phyloP scores from a whole-genome alignment of 495 filamentous ascomycete genomes.

The Penicillium canescens region DNA sequence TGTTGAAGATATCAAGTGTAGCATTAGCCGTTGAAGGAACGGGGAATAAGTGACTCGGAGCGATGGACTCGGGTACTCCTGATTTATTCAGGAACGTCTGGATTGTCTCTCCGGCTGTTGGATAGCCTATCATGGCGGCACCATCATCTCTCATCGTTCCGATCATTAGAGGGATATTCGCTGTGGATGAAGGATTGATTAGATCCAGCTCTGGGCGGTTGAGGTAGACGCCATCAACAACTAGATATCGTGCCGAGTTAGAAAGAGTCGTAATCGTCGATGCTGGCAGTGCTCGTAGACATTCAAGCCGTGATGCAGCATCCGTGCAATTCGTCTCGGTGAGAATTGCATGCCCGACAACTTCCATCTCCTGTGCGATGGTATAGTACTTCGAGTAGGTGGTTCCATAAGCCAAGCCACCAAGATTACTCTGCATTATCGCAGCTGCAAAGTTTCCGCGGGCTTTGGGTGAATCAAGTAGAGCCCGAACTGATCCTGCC shows the following conservation, averaged over 20 bases:
- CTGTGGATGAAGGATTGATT: conserved; percentile 7
- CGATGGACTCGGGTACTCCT: conserved; percentile 8
- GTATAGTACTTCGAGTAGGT: conserved; percentile 51
- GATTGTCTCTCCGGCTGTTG: conserved; percentile 6
- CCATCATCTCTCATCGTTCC: conserved; percentile 27
- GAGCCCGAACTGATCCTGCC: conserved; percentile 42
- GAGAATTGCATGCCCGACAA: conserved; percentile 21
- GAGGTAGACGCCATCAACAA: conserved; percentile 23
- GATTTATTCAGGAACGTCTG: conserved; percentile 10
- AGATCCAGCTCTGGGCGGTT: conserved; percentile 12
- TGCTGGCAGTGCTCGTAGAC: conserved; percentile 41
- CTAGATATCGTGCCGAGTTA: conserved; percentile 18
- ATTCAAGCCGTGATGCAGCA: conserved; percentile 28
- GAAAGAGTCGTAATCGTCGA: conserved; percentile 27
- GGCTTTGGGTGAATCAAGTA: conserved; percentile 30
- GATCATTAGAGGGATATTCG: conserved; percentile 19
- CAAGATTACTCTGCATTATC: conserved; percentile 46
- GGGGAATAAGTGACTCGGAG: conserved; percentile 16
- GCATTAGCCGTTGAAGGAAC: conserved; percentile 17
- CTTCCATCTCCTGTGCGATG: conserved; percentile 31
- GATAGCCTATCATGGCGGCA: conserved; percentile 26
- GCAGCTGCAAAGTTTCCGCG: conserved; percentile 42
- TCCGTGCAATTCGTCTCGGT: conserved; percentile 37
- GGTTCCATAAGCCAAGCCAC: conserved; percentile 47
- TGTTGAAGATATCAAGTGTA: conserved; percentile 30